Evolutionary conservation across 192 early-diverging fungal genomes (phyloP), one percentile per base, ranked within the genome.

Genomic region (Coemansia sp.): DNA sequence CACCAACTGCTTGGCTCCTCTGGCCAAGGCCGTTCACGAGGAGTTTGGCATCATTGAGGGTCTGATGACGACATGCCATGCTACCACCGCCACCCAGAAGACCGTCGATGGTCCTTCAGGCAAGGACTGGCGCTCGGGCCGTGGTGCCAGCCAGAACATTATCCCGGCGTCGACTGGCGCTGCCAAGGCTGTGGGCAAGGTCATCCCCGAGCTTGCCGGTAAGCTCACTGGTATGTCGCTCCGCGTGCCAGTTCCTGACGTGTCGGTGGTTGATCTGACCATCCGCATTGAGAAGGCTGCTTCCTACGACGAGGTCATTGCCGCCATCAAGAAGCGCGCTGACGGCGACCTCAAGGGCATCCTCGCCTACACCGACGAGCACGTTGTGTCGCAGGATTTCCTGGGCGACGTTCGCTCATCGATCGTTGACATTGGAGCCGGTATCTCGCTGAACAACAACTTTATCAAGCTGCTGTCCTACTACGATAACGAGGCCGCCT

Each of bases 141-240:
- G 97, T 85, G 93, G 93, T 76, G 97, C 97, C 48, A 81, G 85
- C 81, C 91, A 93, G 78, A 99, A 99, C 88, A 98, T 99, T 72
- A 98, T 99, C 74, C 95, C 97, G 19, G 91, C 95, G 56, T 89
- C 92, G 64, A 98, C 95, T 52, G 97, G 97, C 65, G 97, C 97
- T 51, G 97, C 97, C 85, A 97, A 97, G 88, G 94, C 97, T 57
- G 97, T 99, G 74, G 94, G 94, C 54, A 96, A 96, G 88, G 94
- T 99, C 51, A 91, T 98, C 58, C 97, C 97, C 55, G 71, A 78
- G 40, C 85, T 98, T 62, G 93, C 93, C 75, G 94, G 94, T 72
- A 98, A 96, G 86, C 84, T 99, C 60, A 98, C 97, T 47, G 96
- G 96, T 72, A 96, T 98, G 97, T 88, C 97, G 60, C 95, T 98